Percentiles rank a stretch among this genome's conserved stretches.
These are phyloP conservation scores for Boletus rubescentipes DNA, from an alignment of 768 basidiomycete genomes.

Conservation along the genomic window DNA sequence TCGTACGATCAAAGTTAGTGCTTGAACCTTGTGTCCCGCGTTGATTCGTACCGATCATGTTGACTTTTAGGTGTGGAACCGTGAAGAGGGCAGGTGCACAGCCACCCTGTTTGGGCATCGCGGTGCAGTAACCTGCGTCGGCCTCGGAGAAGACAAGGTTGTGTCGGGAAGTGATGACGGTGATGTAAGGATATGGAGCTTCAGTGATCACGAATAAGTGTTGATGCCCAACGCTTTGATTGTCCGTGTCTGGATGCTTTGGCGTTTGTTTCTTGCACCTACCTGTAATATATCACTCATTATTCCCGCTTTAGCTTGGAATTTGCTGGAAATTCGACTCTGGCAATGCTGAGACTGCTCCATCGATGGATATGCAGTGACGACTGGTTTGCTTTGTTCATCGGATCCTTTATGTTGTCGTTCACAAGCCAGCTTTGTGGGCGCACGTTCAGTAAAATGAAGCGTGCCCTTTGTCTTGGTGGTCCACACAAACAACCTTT, in stretches of 20 bases:
- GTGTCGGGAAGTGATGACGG: conserved; percentile 96
- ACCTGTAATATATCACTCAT: conserved; percentile 6
- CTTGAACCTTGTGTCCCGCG: conserved; percentile 2
- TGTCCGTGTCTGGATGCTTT: neutral
- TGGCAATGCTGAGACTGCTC: no score
- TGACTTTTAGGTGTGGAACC: conserved; percentile 77
- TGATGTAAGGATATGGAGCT: conserved; percentile 83
- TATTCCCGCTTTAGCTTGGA: neutral
- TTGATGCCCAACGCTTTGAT: neutral
- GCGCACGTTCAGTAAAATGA: neutral
- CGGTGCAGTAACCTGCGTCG: conserved; percentile 89
- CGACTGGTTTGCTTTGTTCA: neutral
- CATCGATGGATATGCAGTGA: no score
- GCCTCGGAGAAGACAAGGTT: conserved; percentile 91
- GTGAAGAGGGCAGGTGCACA: conserved; percentile 83
- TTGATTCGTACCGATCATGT: neutral
- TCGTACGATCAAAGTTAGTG: conserved; percentile 88
- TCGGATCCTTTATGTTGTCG: neutral
- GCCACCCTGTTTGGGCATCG: conserved; percentile 92
- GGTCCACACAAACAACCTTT: conserved; percentile 10
- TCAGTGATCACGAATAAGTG: conserved; percentile 36
- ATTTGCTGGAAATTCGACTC: neutral
- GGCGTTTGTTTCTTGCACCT: neutral
- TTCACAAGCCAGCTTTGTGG: conserved; percentile 2
- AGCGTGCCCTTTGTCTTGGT: conserved; percentile 4